Evolutionary conservation across 352 stramenopile species (phyloP), one percentile per base, ranked within the genome.

Genomic region (Phytophthora citricola): DNA sequence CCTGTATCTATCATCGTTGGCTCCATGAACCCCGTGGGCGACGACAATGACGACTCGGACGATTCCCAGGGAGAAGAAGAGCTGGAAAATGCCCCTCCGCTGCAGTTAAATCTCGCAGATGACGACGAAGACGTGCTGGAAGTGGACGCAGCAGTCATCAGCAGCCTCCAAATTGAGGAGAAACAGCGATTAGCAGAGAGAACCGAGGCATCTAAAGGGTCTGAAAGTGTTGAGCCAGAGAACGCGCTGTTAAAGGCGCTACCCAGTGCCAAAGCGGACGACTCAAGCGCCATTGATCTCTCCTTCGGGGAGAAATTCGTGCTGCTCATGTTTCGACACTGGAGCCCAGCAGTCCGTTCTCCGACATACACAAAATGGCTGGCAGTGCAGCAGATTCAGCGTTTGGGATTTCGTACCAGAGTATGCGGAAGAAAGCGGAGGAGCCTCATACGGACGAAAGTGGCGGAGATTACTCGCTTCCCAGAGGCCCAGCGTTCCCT

Each of bases 401-500:
- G 17, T 92, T 92, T 57, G 84, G 81, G 0, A 92, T 92, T 58
- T 71, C 71, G 3, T 92, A 92, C 49, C 76, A 85, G 38, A 90
- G 50, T 27, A 49, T 63, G 46, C 50, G 50, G 29, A 89, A 78
- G 59, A 77, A 74, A 17, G 14, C 22, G 24, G 12, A 53, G 4
- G 48, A 63, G 14, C 4, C 14, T 27, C 20, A 53, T 22, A 27
- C 14, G 32, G 34, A 50, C 7, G 66, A 64, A 17, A 46, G 76
- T 14, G 39, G 52, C 15, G 45, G 15, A 3, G 31, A 38, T 1
- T 86, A 84, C 36, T 69, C 71, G 0, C 32, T 92, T 3, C 29
- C 69, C 9, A 82, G 53, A 15, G 69, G 62, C 2, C 66, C 75
- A 20, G 57, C 66, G 5, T 90, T 92, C 24, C 76, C 78, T 7